Evolutionary conservation across 768 basidiomycete genomes (phyloP).

Genomic region (Collybia sp.): DNA sequence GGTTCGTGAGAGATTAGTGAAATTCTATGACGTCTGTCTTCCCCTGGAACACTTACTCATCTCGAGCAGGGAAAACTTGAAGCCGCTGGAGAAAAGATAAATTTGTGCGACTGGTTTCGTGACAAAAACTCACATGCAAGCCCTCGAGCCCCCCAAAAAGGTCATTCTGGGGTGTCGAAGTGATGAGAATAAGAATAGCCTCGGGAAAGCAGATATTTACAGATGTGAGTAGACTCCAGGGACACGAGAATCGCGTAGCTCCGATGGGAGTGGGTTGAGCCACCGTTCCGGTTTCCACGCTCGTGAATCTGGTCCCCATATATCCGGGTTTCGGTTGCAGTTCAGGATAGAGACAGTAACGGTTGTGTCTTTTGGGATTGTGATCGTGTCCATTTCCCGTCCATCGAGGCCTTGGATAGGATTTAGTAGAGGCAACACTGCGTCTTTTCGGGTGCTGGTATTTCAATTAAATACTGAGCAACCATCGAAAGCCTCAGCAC

Average conservation of each 20-base stretch:
- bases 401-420: constrained; percentile 34
- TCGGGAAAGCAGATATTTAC: constrained; percentile 18
- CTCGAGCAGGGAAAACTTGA: constrained; percentile 52
- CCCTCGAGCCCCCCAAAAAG: constrained; percentile 35
- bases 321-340: constrained; percentile 31
- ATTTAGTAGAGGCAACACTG: constrained; percentile 33
- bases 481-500: background rate
- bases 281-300: constrained; percentile 52
- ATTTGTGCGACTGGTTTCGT: background rate
- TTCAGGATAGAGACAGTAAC: constrained; percentile 31
- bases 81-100: constrained; percentile 27
- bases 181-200: background rate
- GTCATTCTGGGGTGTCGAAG: constrained; percentile 28
- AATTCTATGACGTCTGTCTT: background rate
- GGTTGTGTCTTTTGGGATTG: constrained; percentile 32
- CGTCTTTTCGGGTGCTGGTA: constrained; percentile 28
- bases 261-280: constrained; percentile 32
- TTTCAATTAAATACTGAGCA: background rate
- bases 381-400: constrained; percentile 26
- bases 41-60: constrained; percentile 30
- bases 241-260: constrained; percentile 28
- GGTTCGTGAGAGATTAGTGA: background rate
- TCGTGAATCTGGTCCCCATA: constrained; percentile 45
- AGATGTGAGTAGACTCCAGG: constrained; percentile 42
- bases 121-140: constrained; percentile 36